phyloP scores from a whole-genome alignment of 805 yeast species.

The Saccharomycopsis sp. region DNA sequence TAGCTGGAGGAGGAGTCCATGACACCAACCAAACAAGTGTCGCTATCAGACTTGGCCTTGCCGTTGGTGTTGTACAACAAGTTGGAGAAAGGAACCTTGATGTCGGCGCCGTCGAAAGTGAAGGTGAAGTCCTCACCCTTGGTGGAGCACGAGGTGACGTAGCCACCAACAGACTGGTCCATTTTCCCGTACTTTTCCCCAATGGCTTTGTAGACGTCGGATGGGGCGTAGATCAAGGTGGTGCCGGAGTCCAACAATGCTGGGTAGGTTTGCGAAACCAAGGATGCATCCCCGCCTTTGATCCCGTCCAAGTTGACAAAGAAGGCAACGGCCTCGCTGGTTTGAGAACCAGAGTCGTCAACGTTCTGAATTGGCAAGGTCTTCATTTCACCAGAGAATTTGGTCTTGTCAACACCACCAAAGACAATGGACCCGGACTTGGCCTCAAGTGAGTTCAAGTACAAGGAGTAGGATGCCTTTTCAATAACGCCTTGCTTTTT shows the following conservation, averaged over 20 bases:
- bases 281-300: slow-evolving; percentile 25
- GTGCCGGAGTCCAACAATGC: slow-evolving; percentile 41
- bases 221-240: slow-evolving; percentile 38
- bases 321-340: slow-evolving; percentile 17
- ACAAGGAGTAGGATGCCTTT: slow-evolving; percentile 38
- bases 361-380: slow-evolving; percentile 24
- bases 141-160: slow-evolving; percentile 9
- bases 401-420: slow-evolving; percentile 47
- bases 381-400: slow-evolving; percentile 35
- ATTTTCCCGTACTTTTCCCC: slow-evolving; percentile 26
- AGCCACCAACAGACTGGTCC: slow-evolving; percentile 28
- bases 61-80: slow-evolving; percentile 22
- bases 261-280: slow-evolving; percentile 23
- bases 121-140: slow-evolving; percentile 14
- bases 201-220: slow-evolving; percentile 23
- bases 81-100: slow-evolving; percentile 41
- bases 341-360: slow-evolving; percentile 15
- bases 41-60: not conserved
- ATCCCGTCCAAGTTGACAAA: slow-evolving; percentile 14
- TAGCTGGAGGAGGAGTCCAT: slow-evolving; percentile 10
- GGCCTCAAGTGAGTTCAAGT: slow-evolving; percentile 29
- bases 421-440: slow-evolving; percentile 35
- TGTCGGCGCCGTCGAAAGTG: slow-evolving; percentile 46
- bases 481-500: slow-evolving; percentile 34
- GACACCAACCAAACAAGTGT: slow-evolving; percentile 14